These are phyloP conservation scores for Aurantiochytrium sp. DNA, from an alignment of 108 stramenopile species.

Conservation along the genomic window DNA sequence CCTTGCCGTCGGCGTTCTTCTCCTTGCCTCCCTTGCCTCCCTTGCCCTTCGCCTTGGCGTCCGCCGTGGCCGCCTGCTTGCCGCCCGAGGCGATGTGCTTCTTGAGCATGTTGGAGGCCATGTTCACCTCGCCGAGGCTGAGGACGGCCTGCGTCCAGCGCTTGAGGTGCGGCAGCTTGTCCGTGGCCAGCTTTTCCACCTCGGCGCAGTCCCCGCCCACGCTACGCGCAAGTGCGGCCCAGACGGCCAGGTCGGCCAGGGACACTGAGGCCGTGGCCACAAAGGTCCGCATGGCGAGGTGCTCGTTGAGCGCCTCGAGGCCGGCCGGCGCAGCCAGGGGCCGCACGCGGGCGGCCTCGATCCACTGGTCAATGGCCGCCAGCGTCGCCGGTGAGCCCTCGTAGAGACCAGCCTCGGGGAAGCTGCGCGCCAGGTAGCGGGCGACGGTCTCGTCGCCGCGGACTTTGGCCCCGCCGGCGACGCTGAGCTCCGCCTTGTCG, in stretches of 20 bases:
- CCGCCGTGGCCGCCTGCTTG: conserved; percentile 70
- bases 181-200: background rate
- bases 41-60: conserved; percentile 54
- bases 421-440: background rate
- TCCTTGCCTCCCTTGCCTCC: background rate
- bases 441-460: conserved; percentile 23
- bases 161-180: conserved; percentile 40
- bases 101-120: background rate
- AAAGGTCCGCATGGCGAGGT: background rate
- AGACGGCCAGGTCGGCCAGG: conserved; percentile 28
- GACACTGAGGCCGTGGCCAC: background rate
- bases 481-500: background rate
- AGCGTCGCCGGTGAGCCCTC: background rate
- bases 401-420: background rate
- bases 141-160: background rate
- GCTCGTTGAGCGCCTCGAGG: background rate
- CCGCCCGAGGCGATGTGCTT: conserved; percentile 81
- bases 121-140: background rate
- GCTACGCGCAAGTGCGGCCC: background rate
- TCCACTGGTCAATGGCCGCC: background rate
- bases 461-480: background rate
- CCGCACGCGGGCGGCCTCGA: background rate
- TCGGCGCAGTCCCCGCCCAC: background rate
- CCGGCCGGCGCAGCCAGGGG: background rate
- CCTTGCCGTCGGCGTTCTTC: background rate